Percentiles rank a stretch among this genome's conserved stretches.
phyloP scores from a whole-genome alignment of 2,329 filamentous ascomycete genomes.

The Tolypocladium tropicale region DNA sequence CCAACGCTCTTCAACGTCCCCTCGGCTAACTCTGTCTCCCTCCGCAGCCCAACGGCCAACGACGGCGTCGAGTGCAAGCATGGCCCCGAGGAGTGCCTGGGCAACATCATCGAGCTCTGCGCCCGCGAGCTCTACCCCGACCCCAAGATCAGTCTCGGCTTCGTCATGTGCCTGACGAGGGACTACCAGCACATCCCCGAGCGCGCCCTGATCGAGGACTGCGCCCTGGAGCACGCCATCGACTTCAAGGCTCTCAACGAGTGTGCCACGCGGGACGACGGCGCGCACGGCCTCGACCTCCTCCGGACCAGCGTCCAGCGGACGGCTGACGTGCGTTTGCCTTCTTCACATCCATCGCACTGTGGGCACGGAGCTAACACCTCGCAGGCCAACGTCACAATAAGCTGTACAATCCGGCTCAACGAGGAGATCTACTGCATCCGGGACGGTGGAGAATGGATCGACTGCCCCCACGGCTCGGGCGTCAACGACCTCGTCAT shows the following conservation, averaged over 20 bases:
- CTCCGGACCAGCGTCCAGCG: constrained; percentile 58
- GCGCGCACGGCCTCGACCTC: constrained; percentile 57
- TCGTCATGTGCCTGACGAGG: constrained; percentile 78
- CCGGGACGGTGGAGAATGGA: constrained; percentile 69
- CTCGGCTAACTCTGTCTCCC: neutral
- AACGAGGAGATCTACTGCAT: constrained; percentile 76
- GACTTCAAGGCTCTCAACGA: constrained; percentile 72
- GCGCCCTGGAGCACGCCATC: constrained; percentile 82
- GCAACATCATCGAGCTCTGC: constrained; percentile 91
- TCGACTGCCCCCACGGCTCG: constrained; percentile 60
- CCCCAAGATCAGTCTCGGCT: constrained; percentile 81
- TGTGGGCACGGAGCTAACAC: neutral
- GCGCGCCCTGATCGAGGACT: constrained; percentile 69
- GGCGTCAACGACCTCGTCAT: constrained; percentile 62
- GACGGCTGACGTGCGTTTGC: constrained; percentile 40
- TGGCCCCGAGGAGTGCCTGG: constrained; percentile 79
- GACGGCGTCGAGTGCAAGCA: constrained; percentile 84
- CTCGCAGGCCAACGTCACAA: constrained; percentile 49
- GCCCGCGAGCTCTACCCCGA: constrained; percentile 73
- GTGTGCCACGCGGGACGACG: constrained; percentile 70
- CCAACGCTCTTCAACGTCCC: neutral
- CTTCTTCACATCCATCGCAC: neutral
- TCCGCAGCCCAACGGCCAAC: constrained; percentile 56
- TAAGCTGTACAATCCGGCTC: constrained; percentile 71
- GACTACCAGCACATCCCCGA: constrained; percentile 72